Evolutionary conservation across 2,329 filamentous ascomycete species (phyloP), one percentile per base, ranked within the genome.

Genomic region (Phialemonium atrogriseum): DNA sequence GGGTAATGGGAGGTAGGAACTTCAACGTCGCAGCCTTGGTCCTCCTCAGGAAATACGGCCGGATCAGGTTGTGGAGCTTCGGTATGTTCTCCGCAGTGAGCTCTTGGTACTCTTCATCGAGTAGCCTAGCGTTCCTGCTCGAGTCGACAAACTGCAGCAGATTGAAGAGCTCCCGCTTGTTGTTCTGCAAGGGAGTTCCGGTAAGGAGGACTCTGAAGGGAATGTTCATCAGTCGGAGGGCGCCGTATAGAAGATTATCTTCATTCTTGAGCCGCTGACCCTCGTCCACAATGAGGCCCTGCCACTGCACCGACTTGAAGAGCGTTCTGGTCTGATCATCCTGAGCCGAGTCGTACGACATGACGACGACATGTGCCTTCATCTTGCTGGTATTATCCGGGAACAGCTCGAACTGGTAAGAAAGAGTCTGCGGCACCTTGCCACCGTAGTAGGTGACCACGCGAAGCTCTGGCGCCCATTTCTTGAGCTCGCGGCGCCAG

Each of bases 221-320:
- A 18, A 88, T 77, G 30, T 75, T 80, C 55, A 95, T 74, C 4
- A 74, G 68, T 24, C 64, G 73, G 6, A 98, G 64, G 3, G 83
- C 78, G 20, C 67, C 67, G 52, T 96, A 96, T 1, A 96, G 70
- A 24, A 81, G 64, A 30, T 82, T 91, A 48, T 82, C 77, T 51
- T 96, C 89, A 48, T 93, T 96, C 58, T 98, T 98, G 35, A 98
- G 64, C 4, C 91, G 78, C 49, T 98, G 91, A 3, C 91, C 91
- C 60, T 98, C 91, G 47, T 98, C 91, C 1, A 96, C 84, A 10
- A 98, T 76, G 19, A 98, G 62, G 1, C 85, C 89, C 30, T 80
- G 77, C 91, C 91, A 98, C 24, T 77, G 77, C 14, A 94, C 74
- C 10, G 63, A 64, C 16, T 66, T 70, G 51, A 98, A 84, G 22